These are phyloP conservation scores for Vitis hybrid DNA, from an alignment of 177 flowering plant species.

Conservation along the genomic window DNA sequence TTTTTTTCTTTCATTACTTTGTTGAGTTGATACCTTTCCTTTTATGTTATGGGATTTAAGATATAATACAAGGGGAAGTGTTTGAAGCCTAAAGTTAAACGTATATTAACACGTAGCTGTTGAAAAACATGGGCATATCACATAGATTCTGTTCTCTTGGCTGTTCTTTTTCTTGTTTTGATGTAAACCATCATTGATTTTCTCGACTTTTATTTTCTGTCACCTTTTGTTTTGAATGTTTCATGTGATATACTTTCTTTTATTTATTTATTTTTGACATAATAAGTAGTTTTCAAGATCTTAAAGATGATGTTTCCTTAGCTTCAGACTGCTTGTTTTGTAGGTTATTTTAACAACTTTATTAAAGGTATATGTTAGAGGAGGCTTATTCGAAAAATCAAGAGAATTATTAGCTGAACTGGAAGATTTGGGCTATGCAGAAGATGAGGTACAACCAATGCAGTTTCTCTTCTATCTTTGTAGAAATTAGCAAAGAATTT, in stretches of 20 bases:
- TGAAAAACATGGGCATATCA: background rate
- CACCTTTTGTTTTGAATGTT: background rate
- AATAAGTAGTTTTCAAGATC: background rate
- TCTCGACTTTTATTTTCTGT: background rate
- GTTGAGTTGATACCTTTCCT: background rate
- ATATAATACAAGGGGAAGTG: background rate
- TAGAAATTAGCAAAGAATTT: too few relatives aligned
- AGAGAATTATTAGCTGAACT: constrained; percentile 62
- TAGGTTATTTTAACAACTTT: constrained; percentile 90
- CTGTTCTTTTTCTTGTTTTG: background rate
- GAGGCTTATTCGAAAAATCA: constrained; percentile 81
- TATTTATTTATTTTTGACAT: background rate
- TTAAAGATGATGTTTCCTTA: background rate
- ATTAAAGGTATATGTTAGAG: constrained; percentile 85
- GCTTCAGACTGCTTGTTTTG: constrained; percentile 10
- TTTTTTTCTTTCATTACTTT: background rate
- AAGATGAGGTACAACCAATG: constrained; percentile 59
- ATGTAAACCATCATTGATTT: background rate
- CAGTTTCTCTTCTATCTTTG: background rate
- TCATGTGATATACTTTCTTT: background rate
- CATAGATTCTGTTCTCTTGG: background rate
- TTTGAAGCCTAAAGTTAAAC: background rate
- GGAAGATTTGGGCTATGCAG: constrained; percentile 69
- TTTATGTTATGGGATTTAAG: background rate
- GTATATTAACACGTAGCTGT: background rate